phyloP scores from a whole-genome alignment of 2,329 filamentous ascomycete genomes.

The Aspergillus jensenii region DNA sequence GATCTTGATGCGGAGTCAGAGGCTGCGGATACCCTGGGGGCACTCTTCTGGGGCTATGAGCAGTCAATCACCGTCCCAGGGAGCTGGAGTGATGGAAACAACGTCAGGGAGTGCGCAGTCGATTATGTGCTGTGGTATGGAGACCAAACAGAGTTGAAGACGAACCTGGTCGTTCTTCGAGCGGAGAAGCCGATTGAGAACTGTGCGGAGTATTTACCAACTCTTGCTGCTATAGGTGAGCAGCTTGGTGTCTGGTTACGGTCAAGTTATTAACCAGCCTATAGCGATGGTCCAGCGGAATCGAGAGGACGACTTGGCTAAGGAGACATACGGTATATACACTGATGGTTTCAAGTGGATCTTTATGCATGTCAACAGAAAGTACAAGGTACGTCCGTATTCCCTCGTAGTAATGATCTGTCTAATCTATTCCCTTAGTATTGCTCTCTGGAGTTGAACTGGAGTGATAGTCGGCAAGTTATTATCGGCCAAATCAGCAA shows the following conservation, averaged over 20 bases:
- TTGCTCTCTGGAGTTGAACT: background rate
- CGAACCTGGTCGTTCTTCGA: background rate
- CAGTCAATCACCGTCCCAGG: background rate
- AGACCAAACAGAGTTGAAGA: background rate
- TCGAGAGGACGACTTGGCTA: background rate
- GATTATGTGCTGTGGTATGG: conserved; percentile 1
- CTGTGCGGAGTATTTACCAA: background rate
- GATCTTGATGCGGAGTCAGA: background rate
- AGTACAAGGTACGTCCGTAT: background rate
- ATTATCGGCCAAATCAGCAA: background rate
- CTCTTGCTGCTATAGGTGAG: background rate
- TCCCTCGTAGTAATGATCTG: background rate
- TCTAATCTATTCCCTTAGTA: background rate
- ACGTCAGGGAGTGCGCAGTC: background rate
- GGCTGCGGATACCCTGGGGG: background rate
- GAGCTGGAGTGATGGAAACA: background rate
- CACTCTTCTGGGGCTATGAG: conserved; percentile 1
- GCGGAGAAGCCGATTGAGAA: background rate
- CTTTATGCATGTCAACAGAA: background rate
- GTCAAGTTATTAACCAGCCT: background rate
- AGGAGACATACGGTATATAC: background rate
- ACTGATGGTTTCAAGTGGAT: background rate
- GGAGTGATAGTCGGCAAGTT: background rate
- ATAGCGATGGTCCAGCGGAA: conserved; percentile 3
- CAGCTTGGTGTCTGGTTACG: background rate